phyloP scores from a whole-genome alignment of 1,284 basidiomycete genomes.

The Ganoderma sinense region DNA sequence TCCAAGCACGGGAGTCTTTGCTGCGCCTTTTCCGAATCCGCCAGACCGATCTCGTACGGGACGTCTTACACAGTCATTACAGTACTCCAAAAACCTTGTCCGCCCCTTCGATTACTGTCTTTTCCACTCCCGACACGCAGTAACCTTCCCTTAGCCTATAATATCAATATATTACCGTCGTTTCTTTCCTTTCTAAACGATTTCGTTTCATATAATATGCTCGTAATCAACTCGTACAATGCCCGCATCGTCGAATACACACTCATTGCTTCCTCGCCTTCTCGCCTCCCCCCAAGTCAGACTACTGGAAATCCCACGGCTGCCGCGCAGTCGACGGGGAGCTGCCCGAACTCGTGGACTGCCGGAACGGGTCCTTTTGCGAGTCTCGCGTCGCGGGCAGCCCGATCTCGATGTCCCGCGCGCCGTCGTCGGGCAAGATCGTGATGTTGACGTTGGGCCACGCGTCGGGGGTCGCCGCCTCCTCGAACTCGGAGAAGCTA shows the following conservation, averaged over 20 bases:
- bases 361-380: neutral
- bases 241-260: neutral
- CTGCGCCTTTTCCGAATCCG: too few species aligned
- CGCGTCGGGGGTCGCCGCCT: neutral
- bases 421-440: neutral
- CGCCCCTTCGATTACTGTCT: too few species aligned
- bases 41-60: too few species aligned
- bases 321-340: neutral
- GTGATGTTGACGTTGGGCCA: neutral
- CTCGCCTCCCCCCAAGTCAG: neutral
- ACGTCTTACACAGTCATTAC: too few species aligned
- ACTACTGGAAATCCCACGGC: neutral
- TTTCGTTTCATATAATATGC: too few species aligned
- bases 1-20: too few species aligned
- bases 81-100: too few species aligned
- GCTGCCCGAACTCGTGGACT: neutral
- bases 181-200: too few species aligned
- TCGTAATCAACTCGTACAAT: neutral
- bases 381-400: neutral
- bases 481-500: constrained; percentile 12
- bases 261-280: too few species aligned
- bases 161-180: too few species aligned
- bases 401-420: neutral
- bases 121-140: too few species aligned
- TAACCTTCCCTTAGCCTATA: too few species aligned